Percentiles rank a stretch among this genome's conserved stretches.
Conservation (phyloP, 306 rosid genomes). For the Oxytropis ochrocephala region DNA sequence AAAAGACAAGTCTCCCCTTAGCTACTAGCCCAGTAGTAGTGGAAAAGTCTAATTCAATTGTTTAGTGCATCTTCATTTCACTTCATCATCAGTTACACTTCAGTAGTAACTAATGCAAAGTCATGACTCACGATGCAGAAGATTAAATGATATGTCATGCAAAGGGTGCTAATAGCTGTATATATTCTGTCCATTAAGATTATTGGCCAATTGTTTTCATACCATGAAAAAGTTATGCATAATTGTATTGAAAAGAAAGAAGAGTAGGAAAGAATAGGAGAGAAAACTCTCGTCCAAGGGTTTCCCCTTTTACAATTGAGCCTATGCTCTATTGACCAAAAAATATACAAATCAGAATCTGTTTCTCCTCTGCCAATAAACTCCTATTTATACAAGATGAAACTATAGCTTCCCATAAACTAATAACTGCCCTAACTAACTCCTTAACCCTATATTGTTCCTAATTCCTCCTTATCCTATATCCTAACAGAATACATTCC, state of each 20-base stretch:
- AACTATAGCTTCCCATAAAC: too few species aligned
- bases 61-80: background rate
- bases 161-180: constrained; percentile 3
- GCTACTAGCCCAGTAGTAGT: background rate
- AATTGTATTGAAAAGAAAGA: background rate
- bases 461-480: too few species aligned
- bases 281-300: too few species aligned
- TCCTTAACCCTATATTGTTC: too few species aligned
- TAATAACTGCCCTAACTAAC: too few species aligned
- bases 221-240: background rate
- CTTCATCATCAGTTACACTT: background rate
- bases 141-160: constrained; percentile 9
- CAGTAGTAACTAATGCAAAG: background rate
- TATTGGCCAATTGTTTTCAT: background rate
- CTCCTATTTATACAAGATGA: too few species aligned
- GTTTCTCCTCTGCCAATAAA: too few species aligned
- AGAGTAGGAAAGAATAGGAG: too few species aligned
- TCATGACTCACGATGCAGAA: background rate
- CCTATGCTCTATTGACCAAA: too few species aligned
- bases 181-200: constrained; percentile 1
- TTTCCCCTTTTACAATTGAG: too few species aligned
- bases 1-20: background rate
- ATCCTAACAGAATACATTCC: background rate
- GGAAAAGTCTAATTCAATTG: constrained; percentile 21
- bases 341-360: too few species aligned